phyloP scores from a whole-genome alignment of 495 filamentous ascomycete genomes.

The Penicillium tannophilum region DNA sequence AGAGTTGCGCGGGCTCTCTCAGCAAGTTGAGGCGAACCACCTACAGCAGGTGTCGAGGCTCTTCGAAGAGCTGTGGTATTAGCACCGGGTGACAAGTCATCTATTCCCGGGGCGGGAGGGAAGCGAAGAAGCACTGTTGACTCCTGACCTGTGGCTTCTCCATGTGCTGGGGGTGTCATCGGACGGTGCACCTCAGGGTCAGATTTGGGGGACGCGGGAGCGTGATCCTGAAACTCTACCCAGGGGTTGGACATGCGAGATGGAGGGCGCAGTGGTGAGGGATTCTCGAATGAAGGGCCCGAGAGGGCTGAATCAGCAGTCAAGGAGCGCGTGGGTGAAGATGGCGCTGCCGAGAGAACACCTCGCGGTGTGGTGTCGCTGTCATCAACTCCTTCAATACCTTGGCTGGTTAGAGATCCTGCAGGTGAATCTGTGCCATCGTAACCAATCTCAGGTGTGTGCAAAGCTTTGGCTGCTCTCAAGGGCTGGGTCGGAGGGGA shows the following conservation, averaged over 20 bases:
- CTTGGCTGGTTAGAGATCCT: constrained; percentile 38
- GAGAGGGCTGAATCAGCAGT: constrained; percentile 33
- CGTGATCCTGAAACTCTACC: constrained; percentile 31
- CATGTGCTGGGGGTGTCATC: constrained; percentile 31
- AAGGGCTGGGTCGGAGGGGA: constrained; percentile 30
- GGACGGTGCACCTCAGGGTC: constrained; percentile 35
- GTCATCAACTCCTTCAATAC: constrained; percentile 40
- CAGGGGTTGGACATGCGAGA: constrained; percentile 48
- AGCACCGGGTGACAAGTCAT: constrained; percentile 20
- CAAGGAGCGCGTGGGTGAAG: constrained; percentile 39
- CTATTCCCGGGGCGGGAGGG: constrained; percentile 39
- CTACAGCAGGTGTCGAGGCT: constrained; percentile 21
- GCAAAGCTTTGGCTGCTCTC: constrained; percentile 21
- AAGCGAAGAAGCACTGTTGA: constrained; percentile 46
- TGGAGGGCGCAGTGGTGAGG: constrained; percentile 36
- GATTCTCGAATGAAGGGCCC: constrained; percentile 31
- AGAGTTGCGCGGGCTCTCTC: constrained; percentile 27
- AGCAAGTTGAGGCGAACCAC: constrained; percentile 16
- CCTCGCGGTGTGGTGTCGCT: constrained; percentile 36
- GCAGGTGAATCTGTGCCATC: constrained; percentile 30
- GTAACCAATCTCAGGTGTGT: constrained; percentile 21
- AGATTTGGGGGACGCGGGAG: constrained; percentile 18
- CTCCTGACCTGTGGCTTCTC: constrained; percentile 14
- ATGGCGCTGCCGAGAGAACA: constrained; percentile 36
- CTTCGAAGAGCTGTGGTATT: constrained; percentile 15